These are phyloP conservation scores for Coemansia sp. DNA, from an alignment of 192 early-diverging fungal species.

Conservation along the genomic window DNA sequence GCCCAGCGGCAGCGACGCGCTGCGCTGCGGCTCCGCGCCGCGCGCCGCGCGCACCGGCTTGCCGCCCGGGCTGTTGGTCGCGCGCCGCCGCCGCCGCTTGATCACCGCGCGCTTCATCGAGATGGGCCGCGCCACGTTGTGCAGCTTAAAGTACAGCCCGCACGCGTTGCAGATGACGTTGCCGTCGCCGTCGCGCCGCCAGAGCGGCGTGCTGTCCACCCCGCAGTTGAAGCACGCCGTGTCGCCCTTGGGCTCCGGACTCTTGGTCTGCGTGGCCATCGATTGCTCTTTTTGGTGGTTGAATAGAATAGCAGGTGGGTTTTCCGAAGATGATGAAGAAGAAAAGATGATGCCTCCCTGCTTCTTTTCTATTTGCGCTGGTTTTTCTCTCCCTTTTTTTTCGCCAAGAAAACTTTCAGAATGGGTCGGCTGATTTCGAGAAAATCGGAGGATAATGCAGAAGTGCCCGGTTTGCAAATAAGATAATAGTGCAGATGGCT, in stretches of 20 bases:
- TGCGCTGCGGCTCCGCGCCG: slow-evolving; percentile 5
- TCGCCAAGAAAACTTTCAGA: too few species aligned
- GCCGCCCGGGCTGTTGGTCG: slow-evolving; percentile 10
- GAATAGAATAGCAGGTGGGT: too few species aligned
- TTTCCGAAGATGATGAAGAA: too few species aligned
- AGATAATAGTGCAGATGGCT: neutral
- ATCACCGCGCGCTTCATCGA: slow-evolving; percentile 66
- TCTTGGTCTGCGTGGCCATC: neutral
- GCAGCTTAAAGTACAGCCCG: slow-evolving; percentile 84
- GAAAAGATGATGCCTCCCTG: too few species aligned
- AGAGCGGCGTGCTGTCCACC: slow-evolving; percentile 64
- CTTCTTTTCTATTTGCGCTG: too few species aligned
- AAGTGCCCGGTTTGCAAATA: neutral
- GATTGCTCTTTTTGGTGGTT: neutral
- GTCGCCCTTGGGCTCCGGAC: neutral
- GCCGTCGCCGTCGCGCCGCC: slow-evolving; percentile 67
- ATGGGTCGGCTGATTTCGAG: neutral
- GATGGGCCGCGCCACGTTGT: slow-evolving; percentile 69
- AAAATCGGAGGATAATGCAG: neutral
- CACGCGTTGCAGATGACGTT: slow-evolving; percentile 86
- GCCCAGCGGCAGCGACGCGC: slow-evolving; percentile 36
- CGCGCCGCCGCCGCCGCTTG: slow-evolving; percentile 63
- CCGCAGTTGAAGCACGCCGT: slow-evolving; percentile 66
- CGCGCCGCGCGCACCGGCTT: neutral
- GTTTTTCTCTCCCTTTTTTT: too few species aligned